Base-by-base conservation (phyloP, 371 early-diverging fungal genomes). In the Syncephalastrum monosporum region DNA sequence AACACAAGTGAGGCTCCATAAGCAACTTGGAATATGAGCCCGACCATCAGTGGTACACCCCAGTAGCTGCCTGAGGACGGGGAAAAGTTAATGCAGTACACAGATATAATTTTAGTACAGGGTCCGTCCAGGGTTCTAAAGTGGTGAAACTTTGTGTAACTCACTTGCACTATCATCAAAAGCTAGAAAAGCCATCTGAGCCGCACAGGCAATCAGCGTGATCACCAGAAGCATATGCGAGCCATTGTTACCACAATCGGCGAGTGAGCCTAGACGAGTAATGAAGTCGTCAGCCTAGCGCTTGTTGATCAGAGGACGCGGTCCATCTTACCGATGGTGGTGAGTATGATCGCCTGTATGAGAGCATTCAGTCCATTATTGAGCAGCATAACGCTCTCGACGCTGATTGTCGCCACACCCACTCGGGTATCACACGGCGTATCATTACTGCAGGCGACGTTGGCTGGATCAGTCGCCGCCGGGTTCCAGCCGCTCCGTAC, bases 1-100 rank as follows among this genome's bases (percentile, higher is more conserved):
- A 69, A 69, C 16, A 65, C 65, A 42, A 69, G 66, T 4, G 69
- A 65, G 13, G 60, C 63, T 21, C 69, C 69, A 47, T 69, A 69
- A 7, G 65, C 47, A 4, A 69, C 56, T 41, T 65, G 61, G 48
- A 65, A 62, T 17, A 69, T 45, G 3, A 65, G 48, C 8, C 56
- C 56, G 5, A 69, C 33, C 16, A 58, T 17, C 46, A 69, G 45
- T 10, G 65, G 59, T 15, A 65, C 54, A 46, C 65, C 62, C 69
- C 69, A 69, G 17, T 65, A 59, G 19, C 50, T 38, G 23, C 55
- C 54, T 54, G 12, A 13, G 24, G 2, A 27, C 5, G 27, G 27
- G 27, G 27, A 27, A 27, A 7, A 27, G 21, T 21, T 21, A 27
- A 27, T 27, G 27, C 4, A 27, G 3, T 27, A 5, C 27, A 27